Conservation (phyloP, 768 basidiomycete species). For the Podaxis sp. region DNA sequence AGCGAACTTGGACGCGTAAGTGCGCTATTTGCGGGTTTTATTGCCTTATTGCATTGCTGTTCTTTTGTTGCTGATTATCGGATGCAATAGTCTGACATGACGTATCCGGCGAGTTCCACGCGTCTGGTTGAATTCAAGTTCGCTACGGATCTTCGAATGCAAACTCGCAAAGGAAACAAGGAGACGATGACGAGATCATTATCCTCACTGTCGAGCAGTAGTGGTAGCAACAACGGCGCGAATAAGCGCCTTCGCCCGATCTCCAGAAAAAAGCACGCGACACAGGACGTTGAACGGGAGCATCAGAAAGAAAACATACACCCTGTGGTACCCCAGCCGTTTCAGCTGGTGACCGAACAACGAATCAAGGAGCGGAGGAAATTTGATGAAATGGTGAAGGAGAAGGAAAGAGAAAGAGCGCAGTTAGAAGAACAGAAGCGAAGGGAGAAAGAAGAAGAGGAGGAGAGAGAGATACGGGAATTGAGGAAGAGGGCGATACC, state of each 20-base stretch:
- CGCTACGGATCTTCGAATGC: constrained; percentile 42
- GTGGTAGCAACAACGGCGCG: neutral
- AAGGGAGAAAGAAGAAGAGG: constrained; percentile 44
- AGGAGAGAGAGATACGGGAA: constrained; percentile 58
- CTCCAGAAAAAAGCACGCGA: constrained; percentile 50
- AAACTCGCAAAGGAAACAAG: constrained; percentile 37
- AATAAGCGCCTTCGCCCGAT: constrained; percentile 20
- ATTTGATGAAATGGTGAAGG: constrained; percentile 56
- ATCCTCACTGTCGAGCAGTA: constrained; percentile 3
- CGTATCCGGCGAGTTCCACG: constrained; percentile 23
- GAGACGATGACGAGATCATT: constrained; percentile 13
- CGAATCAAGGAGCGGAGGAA: constrained; percentile 58
- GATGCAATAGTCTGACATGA: constrained; percentile 4
- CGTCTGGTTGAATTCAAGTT: constrained; percentile 51
- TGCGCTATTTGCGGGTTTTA: neutral
- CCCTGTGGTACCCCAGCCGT: constrained; percentile 43
- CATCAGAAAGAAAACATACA: constrained; percentile 43
- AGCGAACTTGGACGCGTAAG: constrained; percentile 3
- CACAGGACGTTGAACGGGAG: constrained; percentile 36
- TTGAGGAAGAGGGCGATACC: constrained; percentile 60
- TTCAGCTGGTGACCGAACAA: constrained; percentile 47
- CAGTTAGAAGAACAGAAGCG: constrained; percentile 41
- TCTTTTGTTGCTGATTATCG: neutral
- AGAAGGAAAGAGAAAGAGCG: constrained; percentile 52
- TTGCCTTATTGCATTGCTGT: neutral